These are phyloP conservation scores for Backusella macrospora DNA, from an alignment of 192 early-diverging fungal genomes.

Conservation along the genomic window DNA sequence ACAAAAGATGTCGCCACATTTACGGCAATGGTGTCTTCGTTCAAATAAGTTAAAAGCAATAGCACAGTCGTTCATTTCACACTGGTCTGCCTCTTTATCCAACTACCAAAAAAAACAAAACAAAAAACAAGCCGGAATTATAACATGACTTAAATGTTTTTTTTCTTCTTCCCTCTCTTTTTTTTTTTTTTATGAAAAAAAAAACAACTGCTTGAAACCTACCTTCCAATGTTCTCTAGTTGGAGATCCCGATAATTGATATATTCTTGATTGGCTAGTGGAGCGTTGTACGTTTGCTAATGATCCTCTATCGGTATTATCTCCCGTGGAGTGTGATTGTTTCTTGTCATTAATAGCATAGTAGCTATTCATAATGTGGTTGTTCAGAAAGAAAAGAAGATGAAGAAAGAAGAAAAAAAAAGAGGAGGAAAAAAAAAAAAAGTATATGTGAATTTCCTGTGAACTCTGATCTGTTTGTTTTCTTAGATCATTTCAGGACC, in stretches of 20 bases:
- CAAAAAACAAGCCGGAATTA: background rate
- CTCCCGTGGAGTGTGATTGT: conserved; percentile 17
- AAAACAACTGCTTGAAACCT: background rate
- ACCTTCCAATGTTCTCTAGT: conserved; percentile 35
- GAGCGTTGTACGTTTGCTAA: background rate
- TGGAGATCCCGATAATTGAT: conserved; percentile 20
- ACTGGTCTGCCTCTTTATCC: conserved; percentile 28
- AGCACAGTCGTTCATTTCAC: conserved; percentile 26
- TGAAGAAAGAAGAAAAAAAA: background rate
- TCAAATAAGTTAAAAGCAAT: conserved; percentile 37
- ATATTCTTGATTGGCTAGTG: background rate
- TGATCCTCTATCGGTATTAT: background rate
- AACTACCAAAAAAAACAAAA: conserved; percentile 18
- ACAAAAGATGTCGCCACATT: conserved; percentile 44
- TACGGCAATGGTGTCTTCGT: conserved; percentile 44
- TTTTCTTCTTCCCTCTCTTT: background rate
- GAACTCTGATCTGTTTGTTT: conserved; percentile 9
- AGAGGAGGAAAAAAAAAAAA: background rate
- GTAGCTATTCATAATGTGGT: background rate
- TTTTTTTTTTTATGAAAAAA: background rate
- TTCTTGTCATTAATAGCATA: conserved; percentile 26
- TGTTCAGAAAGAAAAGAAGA: background rate
- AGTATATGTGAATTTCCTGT: background rate
- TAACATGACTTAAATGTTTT: background rate
- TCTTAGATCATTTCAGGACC: conserved; percentile 10